These are phyloP conservation scores for Nadsonia fulvescens DNA, from an alignment of 805 yeast species.

Conservation along the genomic window DNA sequence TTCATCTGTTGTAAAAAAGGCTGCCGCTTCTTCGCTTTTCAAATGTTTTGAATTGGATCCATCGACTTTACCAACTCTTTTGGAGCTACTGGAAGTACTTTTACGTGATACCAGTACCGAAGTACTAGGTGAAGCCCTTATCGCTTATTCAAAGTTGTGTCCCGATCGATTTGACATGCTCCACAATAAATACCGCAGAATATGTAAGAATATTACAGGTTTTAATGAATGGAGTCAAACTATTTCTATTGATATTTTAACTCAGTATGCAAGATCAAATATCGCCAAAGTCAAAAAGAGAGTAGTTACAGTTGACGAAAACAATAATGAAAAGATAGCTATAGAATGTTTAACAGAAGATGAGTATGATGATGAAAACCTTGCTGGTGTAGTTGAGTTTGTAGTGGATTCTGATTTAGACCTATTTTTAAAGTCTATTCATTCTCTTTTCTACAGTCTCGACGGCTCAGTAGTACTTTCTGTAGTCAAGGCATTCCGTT, in stretches of 20 bases:
- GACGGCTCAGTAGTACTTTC: slow-evolving; percentile 47
- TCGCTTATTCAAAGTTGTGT: slow-evolving; percentile 33
- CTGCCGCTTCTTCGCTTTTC: slow-evolving; percentile 59
- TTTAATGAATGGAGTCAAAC: slow-evolving; percentile 65
- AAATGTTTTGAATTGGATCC: slow-evolving; percentile 31
- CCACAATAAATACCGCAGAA: slow-evolving; percentile 51
- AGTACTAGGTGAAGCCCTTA: slow-evolving; percentile 57
- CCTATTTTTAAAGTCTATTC: slow-evolving; percentile 31
- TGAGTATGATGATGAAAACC: slow-evolving; percentile 16
- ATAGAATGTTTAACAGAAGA: slow-evolving; percentile 9
- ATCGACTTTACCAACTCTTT: slow-evolving; percentile 30
- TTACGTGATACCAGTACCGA: slow-evolving; percentile 45
- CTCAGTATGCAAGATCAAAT: slow-evolving; percentile 46
- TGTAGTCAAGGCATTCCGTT: slow-evolving; percentile 35
- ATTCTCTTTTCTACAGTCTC: slow-evolving; percentile 28
- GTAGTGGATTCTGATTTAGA: slow-evolving; percentile 36
- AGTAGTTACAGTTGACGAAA: slow-evolving; percentile 1
- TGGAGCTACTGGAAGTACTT: slow-evolving; percentile 31
- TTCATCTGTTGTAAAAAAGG: slow-evolving; percentile 60
- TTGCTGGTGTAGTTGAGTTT: slow-evolving; percentile 11
- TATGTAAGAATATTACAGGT: slow-evolving; percentile 27
- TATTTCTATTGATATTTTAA: slow-evolving; percentile 38
- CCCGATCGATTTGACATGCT: slow-evolving; percentile 43
- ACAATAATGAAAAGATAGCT: slow-evolving; percentile 5
- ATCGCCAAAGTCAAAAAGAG: slow-evolving; percentile 22